These are phyloP conservation scores for Petrea volubilis DNA, from an alignment of 257 asterid species.

Conservation along the genomic window DNA sequence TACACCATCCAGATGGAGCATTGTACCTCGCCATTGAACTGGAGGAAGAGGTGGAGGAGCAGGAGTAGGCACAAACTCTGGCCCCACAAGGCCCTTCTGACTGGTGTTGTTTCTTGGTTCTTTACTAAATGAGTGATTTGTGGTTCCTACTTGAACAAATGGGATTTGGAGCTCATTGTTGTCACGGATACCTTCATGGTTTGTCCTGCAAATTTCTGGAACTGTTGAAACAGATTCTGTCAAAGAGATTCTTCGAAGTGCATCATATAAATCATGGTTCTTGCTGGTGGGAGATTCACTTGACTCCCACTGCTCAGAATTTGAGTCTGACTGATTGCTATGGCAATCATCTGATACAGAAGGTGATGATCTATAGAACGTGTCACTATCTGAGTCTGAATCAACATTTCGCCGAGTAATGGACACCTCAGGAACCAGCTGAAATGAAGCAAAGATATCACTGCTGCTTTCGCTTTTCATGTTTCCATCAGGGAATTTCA, in stretches of 20 bases:
- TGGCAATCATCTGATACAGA: constrained; percentile 68
- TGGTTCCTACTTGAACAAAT: constrained; percentile 39
- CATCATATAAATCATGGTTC: constrained; percentile 66
- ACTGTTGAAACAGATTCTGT: constrained; percentile 57
- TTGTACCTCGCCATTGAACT: constrained; percentile 51
- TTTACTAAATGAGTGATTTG: constrained; percentile 45
- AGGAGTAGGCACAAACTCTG: constrained; percentile 30
- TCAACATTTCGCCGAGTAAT: constrained; percentile 44
- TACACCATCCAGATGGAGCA: constrained; percentile 31
- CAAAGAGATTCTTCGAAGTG: constrained; percentile 65
- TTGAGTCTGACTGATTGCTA: constrained; percentile 70
- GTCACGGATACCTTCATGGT: constrained; percentile 38
- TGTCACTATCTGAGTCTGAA: constrained; percentile 86
- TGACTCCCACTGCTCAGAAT: constrained; percentile 87
- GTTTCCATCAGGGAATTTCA: constrained; percentile 72
- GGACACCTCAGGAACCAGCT: constrained; percentile 83
- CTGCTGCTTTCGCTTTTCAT: constrained; percentile 40
- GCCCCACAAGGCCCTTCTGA: constrained; percentile 31
- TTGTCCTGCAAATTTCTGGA: constrained; percentile 33
- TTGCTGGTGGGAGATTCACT: constrained; percentile 65
- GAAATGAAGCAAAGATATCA: constrained; percentile 83
- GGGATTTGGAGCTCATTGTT: constrained; percentile 38
- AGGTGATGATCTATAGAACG: constrained; percentile 86
- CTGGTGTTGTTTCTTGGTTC: constrained; percentile 33
- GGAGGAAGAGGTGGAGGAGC: constrained; percentile 79